phyloP scores from a whole-genome alignment of 164 flowering plant genomes.

The Macadamia tetraphylla region DNA sequence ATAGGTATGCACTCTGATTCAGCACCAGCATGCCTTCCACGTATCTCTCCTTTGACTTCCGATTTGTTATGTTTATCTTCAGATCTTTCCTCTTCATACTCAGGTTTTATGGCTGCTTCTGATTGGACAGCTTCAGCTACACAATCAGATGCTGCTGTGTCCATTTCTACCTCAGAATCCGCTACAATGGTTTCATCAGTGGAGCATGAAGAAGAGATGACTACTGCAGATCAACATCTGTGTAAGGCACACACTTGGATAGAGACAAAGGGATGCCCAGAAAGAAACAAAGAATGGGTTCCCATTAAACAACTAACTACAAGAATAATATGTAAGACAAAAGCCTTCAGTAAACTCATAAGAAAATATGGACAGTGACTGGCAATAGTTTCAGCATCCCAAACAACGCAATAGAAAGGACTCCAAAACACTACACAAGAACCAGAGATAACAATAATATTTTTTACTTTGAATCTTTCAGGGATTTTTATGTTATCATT shows the following conservation, averaged over 20 bases:
- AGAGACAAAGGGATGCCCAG: background rate
- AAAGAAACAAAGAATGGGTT: too few relatives aligned
- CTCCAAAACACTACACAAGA: too few relatives aligned
- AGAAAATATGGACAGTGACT: too few relatives aligned
- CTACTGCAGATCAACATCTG: constrained; percentile 39
- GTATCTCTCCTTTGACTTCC: constrained; percentile 18
- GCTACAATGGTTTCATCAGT: constrained; percentile 91
- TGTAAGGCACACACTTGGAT: background rate
- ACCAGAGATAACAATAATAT: too few relatives aligned
- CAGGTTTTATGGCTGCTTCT: constrained; percentile 20
- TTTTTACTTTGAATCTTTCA: too few relatives aligned
- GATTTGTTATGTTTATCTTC: background rate
- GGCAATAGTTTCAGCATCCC: too few relatives aligned
- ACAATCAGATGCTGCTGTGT: constrained; percentile 38
- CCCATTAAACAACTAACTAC: too few relatives aligned
- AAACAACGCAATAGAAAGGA: too few relatives aligned
- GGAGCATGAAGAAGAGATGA: constrained; percentile 76
- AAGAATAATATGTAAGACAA: too few relatives aligned
- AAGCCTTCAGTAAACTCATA: too few relatives aligned
- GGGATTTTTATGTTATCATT: too few relatives aligned
- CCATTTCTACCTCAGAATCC: constrained; percentile 80
- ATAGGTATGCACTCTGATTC: constrained; percentile 11
- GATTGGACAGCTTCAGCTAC: constrained; percentile 14
- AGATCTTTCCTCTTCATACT: constrained; percentile 14
- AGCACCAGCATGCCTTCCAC: constrained; percentile 11